These are phyloP conservation scores for Astragalus membranaceus DNA, from an alignment of 306 rosid genomes.

Conservation along the genomic window DNA sequence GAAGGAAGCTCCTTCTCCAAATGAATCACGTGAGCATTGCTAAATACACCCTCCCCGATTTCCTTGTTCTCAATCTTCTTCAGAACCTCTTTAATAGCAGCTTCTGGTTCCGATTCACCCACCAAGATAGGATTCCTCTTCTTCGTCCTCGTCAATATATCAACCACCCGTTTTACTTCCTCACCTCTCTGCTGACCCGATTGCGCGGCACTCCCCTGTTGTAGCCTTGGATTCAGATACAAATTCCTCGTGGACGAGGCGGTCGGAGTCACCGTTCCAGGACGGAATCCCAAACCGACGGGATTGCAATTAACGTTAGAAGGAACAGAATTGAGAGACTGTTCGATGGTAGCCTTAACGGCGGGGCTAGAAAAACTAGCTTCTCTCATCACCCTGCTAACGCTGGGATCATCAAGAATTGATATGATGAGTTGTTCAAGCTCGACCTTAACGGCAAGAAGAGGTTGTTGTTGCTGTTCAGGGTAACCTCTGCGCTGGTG, in stretches of 20 bases:
- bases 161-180: constrained; percentile 60
- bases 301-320: constrained; percentile 42
- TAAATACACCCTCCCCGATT: constrained; percentile 45
- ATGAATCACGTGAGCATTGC: constrained; percentile 50
- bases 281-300: constrained; percentile 65
- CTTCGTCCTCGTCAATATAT: constrained; percentile 51
- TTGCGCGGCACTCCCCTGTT: constrained; percentile 43
- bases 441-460: constrained; percentile 87
- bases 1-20: constrained; percentile 69
- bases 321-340: constrained; percentile 49
- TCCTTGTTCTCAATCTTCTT: constrained; percentile 67
- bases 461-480: constrained; percentile 95
- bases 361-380: constrained; percentile 95
- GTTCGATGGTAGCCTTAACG: constrained; percentile 80
- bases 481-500: constrained; percentile 98
- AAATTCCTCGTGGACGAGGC: constrained; percentile 40
- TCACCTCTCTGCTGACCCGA: constrained; percentile 53
- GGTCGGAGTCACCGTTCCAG: constrained; percentile 12
- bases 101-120: constrained; percentile 87
- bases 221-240: constrained; percentile 79
- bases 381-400: constrained; percentile 92
- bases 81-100: constrained; percentile 57
- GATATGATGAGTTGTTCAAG: constrained; percentile 90
- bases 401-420: constrained; percentile 93
- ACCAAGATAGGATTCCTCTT: constrained; percentile 90